These are phyloP conservation scores for Calonectria hongkongensis DNA, from an alignment of 2,329 filamentous ascomycete genomes.

Conservation along the genomic window DNA sequence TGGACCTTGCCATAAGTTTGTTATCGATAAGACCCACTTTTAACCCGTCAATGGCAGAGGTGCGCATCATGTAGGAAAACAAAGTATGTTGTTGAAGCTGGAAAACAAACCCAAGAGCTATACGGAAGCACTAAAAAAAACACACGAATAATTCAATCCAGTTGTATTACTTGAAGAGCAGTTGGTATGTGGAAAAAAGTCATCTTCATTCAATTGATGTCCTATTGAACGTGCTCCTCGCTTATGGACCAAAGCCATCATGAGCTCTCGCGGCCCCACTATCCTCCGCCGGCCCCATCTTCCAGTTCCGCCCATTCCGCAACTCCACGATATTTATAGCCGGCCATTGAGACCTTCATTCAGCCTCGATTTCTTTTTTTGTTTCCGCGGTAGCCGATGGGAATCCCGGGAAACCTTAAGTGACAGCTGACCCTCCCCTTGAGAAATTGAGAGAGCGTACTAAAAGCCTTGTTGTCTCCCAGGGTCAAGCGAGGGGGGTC, in stretches of 20 bases:
- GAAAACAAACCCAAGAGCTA: neutral
- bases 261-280: neutral
- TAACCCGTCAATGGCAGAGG: neutral
- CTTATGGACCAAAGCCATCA: neutral
- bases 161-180: neutral
- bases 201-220: neutral
- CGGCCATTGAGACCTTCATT: neutral
- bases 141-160: neutral
- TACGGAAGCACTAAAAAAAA: no score
- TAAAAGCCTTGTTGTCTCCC: constrained; percentile 1
- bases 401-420: constrained; percentile 15
- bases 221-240: neutral
- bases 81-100: neutral
- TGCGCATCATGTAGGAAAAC: neutral
- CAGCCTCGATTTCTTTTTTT: neutral
- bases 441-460: neutral
- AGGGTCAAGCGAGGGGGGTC: neutral
- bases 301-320: neutral
- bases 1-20: neutral
- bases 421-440: neutral
- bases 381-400: constrained; percentile 6
- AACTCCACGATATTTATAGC: constrained; percentile 7
- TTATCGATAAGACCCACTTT: constrained; percentile 48
- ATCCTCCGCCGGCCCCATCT: neutral
- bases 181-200: no score